These are phyloP conservation scores for Trichoderma sp. DNA, from an alignment of 2,329 filamentous ascomycete species.

Conservation along the genomic window DNA sequence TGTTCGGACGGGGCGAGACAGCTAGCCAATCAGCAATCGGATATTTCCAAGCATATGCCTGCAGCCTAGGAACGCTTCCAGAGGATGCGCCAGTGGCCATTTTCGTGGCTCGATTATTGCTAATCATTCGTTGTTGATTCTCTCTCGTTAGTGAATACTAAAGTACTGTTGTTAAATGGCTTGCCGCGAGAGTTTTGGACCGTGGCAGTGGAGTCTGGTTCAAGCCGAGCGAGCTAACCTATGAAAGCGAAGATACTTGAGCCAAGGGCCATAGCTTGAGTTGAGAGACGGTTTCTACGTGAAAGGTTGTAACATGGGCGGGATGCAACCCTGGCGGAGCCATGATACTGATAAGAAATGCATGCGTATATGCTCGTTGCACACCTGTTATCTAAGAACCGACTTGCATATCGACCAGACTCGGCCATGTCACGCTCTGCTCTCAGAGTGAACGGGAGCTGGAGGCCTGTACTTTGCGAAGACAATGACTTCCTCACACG, in stretches of 20 bases:
- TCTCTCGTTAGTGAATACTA: background rate
- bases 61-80: background rate
- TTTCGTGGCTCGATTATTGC: background rate
- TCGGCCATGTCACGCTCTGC: too few species aligned
- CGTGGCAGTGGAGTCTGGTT: background rate
- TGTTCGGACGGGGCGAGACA: background rate
- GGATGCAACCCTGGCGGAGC: background rate
- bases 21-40: conserved; percentile 22
- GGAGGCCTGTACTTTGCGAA: background rate
- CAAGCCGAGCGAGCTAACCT: background rate
- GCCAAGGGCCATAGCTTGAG: background rate
- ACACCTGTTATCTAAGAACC: background rate
- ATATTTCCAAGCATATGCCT: conserved; percentile 28
- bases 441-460: too few species aligned
- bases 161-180: background rate
- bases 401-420: conserved; percentile 3
- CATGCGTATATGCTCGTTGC: background rate
- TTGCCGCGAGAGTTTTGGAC: background rate
- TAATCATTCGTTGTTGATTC: background rate
- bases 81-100: background rate
- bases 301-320: background rate
- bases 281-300: background rate
- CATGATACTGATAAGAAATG: background rate
- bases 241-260: background rate
- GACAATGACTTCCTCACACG: background rate